Evolutionary conservation across 805 yeast genomes (phyloP).

Genomic region (Teunomyces pallodes): DNA sequence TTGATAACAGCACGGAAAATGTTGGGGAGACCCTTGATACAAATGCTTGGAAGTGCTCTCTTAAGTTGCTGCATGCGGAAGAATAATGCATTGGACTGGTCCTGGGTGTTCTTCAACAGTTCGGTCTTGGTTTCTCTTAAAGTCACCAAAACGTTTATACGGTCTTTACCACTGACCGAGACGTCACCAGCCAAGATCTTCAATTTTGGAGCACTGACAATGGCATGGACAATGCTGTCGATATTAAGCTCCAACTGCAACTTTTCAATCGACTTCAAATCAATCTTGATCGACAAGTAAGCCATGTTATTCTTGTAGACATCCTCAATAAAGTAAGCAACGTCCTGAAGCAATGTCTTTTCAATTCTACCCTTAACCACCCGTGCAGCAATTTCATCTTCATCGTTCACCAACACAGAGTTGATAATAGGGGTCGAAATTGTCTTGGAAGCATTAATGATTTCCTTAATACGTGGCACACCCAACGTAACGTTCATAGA

Average conservation of each 20-base stretch:
- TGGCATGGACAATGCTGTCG: slow-evolving; percentile 82
- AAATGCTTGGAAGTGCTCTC: slow-evolving; percentile 80
- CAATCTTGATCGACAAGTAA: slow-evolving; percentile 76
- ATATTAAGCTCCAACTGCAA: slow-evolving; percentile 85
- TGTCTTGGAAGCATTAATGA: slow-evolving; percentile 92
- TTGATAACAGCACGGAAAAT: slow-evolving; percentile 96
- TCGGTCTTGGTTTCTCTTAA: slow-evolving; percentile 36
- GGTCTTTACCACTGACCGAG: slow-evolving; percentile 60
- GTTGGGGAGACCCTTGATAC: slow-evolving; percentile 89
- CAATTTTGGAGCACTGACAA: slow-evolving; percentile 81
- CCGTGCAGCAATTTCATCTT: slow-evolving; percentile 96
- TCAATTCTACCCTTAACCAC: slow-evolving; percentile 97
- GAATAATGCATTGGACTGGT: slow-evolving; percentile 54
- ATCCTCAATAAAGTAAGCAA: slow-evolving; percentile 88
- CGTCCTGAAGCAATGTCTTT: slow-evolving; percentile 82
- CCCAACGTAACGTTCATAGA: slow-evolving; percentile 98
- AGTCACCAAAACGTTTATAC: slow-evolving; percentile 62
- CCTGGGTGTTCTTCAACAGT: slow-evolving; percentile 28
- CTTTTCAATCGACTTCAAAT: slow-evolving; percentile 78
- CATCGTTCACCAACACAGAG: slow-evolving; percentile 86
- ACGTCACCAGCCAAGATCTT: slow-evolving; percentile 77
- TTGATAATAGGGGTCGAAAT: slow-evolving; percentile 97
- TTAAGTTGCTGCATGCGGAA: slow-evolving; percentile 87
- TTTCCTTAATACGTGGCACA: slow-evolving; percentile 99
- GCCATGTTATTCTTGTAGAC: slow-evolving; percentile 82